Base-by-base conservation (phyloP, 1,139 yeast genomes). In the Pichia sorboxylosa region DNA sequence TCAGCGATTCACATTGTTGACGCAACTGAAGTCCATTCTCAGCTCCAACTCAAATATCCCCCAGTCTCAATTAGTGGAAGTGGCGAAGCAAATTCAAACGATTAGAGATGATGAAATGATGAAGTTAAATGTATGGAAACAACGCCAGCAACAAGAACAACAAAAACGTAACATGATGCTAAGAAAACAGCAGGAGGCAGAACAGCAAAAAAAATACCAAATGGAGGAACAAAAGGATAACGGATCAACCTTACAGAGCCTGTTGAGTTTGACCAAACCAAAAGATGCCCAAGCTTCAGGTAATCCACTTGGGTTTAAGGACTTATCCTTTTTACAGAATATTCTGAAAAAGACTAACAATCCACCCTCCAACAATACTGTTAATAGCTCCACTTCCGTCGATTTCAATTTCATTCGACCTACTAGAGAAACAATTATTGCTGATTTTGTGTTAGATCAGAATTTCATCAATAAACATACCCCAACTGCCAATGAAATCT, bases 1-100 rank as follows among this genome's bases (percentile, higher is more conserved):
- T 15, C 57, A 52, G 29, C 41, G 58, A 28, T 58, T 57, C 36
- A 58, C 60, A 32, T 69, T 72, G 2, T 59, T 71, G 40, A 54
- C 52, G 27, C 68, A 69, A 41, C 55, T 71, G 34, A 57, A 59
- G 26, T 41, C 37, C 11, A 57, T 69, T 22, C 52, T 70, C 17
- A 39, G 40, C 24, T 44, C 48, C 4, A 36, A 39, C n/a, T 24
- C 45, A 3, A 36, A 47, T 10, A 63, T 70, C 54, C 62, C 60
- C 24, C 49, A 52, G 8, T 53, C 57, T 17, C 73, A 69, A 36
- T 55, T 70, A 15, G 50, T 49, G 34, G 44, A 42, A 22, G 55
- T 50, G 6, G 45, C 44, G 23, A 46, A 48, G 28, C 59, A 54
- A 35, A 38, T 54, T 22, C 45, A 47, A 23, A 38, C 46, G 3